A percentile compares a stretch with the other conserved stretches of the same genome.
These are phyloP conservation scores for Melaleuca alternifolia DNA, from an alignment of 345 rosid species.

Conservation along the genomic window DNA sequence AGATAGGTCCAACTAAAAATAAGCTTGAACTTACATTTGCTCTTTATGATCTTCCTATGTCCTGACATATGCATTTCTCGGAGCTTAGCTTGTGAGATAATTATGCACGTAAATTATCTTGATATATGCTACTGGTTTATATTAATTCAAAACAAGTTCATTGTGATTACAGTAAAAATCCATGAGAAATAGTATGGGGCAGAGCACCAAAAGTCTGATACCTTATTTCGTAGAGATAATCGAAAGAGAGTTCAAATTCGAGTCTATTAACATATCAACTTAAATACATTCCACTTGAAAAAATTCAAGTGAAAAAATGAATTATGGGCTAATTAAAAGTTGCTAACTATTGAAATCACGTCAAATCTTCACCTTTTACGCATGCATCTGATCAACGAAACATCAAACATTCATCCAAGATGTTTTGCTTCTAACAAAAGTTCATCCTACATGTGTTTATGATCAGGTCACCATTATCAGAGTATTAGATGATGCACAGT, in stretches of 20 bases:
- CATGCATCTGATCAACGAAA: not conserved
- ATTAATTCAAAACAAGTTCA: not conserved
- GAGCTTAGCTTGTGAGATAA: not conserved
- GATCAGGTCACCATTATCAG: not conserved
- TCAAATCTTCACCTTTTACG: not conserved
- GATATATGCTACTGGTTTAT: not conserved
- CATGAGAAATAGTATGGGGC: not conserved
- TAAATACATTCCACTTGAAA: too few species aligned
- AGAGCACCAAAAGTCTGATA: not conserved
- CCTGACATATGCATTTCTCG: not conserved
- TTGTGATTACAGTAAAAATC: not conserved
- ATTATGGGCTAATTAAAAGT: not conserved
- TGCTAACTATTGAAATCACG: not conserved
- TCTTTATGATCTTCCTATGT: not conserved
- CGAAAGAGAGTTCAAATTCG: not conserved
- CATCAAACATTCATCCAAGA: not conserved
- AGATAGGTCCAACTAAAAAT: not conserved
- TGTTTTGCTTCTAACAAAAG: not conserved
- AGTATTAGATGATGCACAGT: not conserved
- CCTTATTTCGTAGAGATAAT: not conserved
- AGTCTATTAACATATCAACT: not conserved
- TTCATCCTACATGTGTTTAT: not conserved
- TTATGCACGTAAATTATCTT: not conserved
- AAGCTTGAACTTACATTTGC: not conserved
- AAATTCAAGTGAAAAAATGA: too few species aligned